Base-by-base conservation (phyloP, 2,329 filamentous ascomycete genomes). In the Cyclaneusma minus region DNA sequence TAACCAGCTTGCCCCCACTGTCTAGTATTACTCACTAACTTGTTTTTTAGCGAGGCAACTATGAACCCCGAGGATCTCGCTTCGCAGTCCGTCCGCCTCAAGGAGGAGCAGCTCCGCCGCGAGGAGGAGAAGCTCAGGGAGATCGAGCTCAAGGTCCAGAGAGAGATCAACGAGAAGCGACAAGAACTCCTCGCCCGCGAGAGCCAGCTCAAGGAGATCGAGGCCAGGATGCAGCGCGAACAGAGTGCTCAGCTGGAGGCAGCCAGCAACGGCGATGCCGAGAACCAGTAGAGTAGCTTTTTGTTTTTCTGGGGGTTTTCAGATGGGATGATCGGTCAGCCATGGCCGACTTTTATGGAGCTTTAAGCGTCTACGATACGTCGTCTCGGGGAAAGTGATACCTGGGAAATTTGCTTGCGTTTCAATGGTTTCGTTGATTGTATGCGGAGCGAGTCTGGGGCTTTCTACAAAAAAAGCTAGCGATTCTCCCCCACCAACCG, bases 71-170 rank as follows among this genome's bases (percentile, higher is more conserved):
- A 95, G 56, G 87, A 94, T 42, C 70, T 98, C 36, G 89, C 89
- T 26, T 89, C 81, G 34, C 89, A 98, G 59, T 95, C 85, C 19
- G 89, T 98, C 37, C 84, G 89, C 39, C 77, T 98, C 55, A 98
- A 98, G 83, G 89, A 98, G 56, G 89, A 98, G 60, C 89, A 98
- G 58, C 80, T 98, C 43, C 83, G 89, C 51, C 84, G 89, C 48
- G 89, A 98, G 59, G 89, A 98, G 64, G 89, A 98, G 78, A 98
- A 98, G 68, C 77, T 98, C 38, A 82, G 89, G 56, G 89, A 98
- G 64, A 95, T 98, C 52, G 89, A 98, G 55, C 67, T 94, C 64
- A 98, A 98, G 76, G 89, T 98, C 37, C 89, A 98, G 64, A 82
- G 89, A 51, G 89, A 98, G 60, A 98, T 98, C 64, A 93, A 94